A percentile compares a stretch with the other conserved stretches of the same genome.
Conservation (phyloP, 2,329 filamentous ascomycete species). For the Paraconiothyrium sp. region DNA sequence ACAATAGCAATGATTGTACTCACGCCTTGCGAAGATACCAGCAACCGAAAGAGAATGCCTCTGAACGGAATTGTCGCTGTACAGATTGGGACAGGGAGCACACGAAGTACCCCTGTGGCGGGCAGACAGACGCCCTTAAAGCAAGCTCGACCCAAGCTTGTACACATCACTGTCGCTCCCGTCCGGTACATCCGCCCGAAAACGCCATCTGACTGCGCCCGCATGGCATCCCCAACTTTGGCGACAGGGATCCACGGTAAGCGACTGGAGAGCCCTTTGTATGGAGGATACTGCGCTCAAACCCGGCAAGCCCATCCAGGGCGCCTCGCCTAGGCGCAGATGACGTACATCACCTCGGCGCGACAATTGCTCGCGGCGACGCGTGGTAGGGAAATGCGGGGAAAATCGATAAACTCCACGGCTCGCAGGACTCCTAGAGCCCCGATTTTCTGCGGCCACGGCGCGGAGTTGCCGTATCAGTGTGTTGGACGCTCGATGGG, state of each 20-base stretch:
- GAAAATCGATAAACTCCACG: conserved; percentile 1
- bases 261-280: background rate
- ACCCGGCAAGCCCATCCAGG: background rate
- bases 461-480: background rate
- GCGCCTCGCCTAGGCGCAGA: background rate
- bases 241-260: background rate
- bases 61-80: background rate
- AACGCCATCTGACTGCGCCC: background rate
- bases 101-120: background rate
- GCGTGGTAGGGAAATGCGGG: background rate
- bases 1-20: background rate
- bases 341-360: conserved; percentile 1
- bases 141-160: background rate
- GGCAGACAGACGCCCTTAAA: background rate
- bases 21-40: background rate
- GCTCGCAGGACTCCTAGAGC: background rate
- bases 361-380: background rate
- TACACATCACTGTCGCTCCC: background rate
- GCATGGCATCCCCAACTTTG: background rate
- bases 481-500: background rate
- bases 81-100: background rate
- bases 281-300: background rate
- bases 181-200: background rate
- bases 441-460: background rate
- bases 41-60: background rate